phyloP scores from a whole-genome alignment of 2,329 filamentous ascomycete species.

The Hymenoscyphus scutula region DNA sequence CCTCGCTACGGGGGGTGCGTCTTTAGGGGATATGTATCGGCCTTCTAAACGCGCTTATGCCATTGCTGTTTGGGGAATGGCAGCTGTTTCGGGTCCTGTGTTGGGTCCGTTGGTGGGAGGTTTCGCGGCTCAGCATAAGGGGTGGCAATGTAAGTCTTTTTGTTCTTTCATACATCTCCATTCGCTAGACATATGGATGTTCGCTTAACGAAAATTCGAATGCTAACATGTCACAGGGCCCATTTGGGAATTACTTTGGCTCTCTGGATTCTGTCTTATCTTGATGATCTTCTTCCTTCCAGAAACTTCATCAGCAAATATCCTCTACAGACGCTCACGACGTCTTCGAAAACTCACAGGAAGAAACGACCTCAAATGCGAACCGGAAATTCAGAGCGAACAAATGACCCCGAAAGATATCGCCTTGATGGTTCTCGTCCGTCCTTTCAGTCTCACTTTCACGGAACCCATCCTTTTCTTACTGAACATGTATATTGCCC shows the following conservation, averaged over 20 bases:
- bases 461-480: conserved; percentile 62
- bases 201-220: neutral
- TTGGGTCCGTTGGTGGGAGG: conserved; percentile 49
- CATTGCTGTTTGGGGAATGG: conserved; percentile 2
- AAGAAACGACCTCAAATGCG: conserved; percentile 51
- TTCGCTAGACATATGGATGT: neutral
- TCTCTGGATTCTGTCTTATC: conserved; percentile 53
- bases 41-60: conserved; percentile 6
- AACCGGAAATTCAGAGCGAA: conserved; percentile 53
- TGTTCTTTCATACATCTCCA: neutral
- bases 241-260: conserved; percentile 60
- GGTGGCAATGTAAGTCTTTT: conserved; percentile 48
- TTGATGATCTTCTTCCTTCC: conserved; percentile 59
- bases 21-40: conserved; percentile 43
- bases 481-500: conserved; percentile 58
- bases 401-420: conserved; percentile 45
- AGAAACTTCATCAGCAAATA: conserved; percentile 56
- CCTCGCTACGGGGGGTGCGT: conserved; percentile 49
- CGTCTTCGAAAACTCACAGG: conserved; percentile 58
- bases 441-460: conserved; percentile 56
- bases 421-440: conserved; percentile 53
- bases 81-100: neutral
- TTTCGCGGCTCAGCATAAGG: conserved; percentile 52
- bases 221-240: conserved; percentile 40
- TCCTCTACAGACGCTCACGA: conserved; percentile 56